Conservation (phyloP, 352 stramenopile genomes). For the Phytophthora meadii region DNA sequence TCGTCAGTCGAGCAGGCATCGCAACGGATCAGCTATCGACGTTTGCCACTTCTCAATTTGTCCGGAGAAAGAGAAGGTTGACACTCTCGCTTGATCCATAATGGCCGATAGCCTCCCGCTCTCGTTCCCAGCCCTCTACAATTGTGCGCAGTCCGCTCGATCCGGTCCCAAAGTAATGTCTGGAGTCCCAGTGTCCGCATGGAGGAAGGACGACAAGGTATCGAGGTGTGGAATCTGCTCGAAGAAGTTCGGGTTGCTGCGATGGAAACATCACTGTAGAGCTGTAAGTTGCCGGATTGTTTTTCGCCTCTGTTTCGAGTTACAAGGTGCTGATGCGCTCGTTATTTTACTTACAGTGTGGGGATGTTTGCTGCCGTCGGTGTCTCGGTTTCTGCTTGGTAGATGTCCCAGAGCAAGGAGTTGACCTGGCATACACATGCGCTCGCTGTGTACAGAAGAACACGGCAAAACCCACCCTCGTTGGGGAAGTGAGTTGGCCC, state of each 20-base stretch:
- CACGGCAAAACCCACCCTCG: slow-evolving; percentile 50
- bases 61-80: slow-evolving; percentile 8
- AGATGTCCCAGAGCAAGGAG: slow-evolving; percentile 62
- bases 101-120: slow-evolving; percentile 57
- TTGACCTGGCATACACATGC: slow-evolving; percentile 76
- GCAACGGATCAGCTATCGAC: slow-evolving; percentile 11
- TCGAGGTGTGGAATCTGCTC: slow-evolving; percentile 66
- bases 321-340: slow-evolving; percentile 21
- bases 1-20: slow-evolving; percentile 1
- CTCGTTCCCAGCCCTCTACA: slow-evolving; percentile 55
- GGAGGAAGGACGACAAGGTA: slow-evolving; percentile 59
- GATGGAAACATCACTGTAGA: slow-evolving; percentile 75
- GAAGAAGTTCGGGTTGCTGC: slow-evolving; percentile 71
- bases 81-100: not conserved
- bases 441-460: slow-evolving; percentile 66
- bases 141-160: slow-evolving; percentile 31
- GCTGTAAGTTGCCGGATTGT: slow-evolving; percentile 45
- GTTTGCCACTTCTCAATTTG: slow-evolving; percentile 32
- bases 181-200: slow-evolving; percentile 57
- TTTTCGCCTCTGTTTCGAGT: not conserved
- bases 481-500: slow-evolving; percentile 54
- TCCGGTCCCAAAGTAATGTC: slow-evolving; percentile 48
- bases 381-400: slow-evolving; percentile 78
- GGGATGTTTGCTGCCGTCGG: slow-evolving; percentile 71
- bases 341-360: slow-evolving; percentile 51